Evolutionary conservation across 1,284 basidiomycete species (phyloP), one percentile per base, ranked within the genome.

Genomic region (Exobasidium rhododendri): DNA sequence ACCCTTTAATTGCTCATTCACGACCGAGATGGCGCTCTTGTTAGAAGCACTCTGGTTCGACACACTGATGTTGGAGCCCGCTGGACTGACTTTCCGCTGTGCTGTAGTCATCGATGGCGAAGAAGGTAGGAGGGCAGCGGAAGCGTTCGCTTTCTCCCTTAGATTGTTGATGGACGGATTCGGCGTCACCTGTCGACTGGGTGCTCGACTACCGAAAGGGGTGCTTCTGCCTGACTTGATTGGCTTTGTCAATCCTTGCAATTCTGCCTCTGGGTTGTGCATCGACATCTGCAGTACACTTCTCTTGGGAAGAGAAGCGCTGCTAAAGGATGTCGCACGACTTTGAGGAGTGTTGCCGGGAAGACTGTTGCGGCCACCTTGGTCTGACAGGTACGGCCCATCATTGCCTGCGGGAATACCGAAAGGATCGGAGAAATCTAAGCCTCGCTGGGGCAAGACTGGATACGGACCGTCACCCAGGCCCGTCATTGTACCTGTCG

Each of bases 201-300:
- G 57, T 22, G 65, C 66, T 4, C 69, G 50, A 49, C 69, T 71
- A 4, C 70, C 71, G 35, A 71, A 74, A 0, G 71, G 70, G 26
- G 70, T 72, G n/a, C 53, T 45, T 59, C 64, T 68, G 29, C 35
- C 46, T 10, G 30, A 49, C 44, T 72, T 72, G 14, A 63, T 66
- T 24, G 62, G 62, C 57, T 66, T 68, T 45, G 68, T 74, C 22
- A 74, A 64, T 13, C 71, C 71, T 32, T 74, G 71, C 54, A 68
- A 26, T 45, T 71, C 68, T 54, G 67, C 60, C 31, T 68, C 59
- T 5, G 71, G 71, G 44, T 74, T 69, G 59, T 74, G 66, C 71
- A 74, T 72, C 11, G 64, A 70, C 71, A 74, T 74, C 26, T 65
- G 66, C 29, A 74, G 57, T 2, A 74, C 71, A 6, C 68, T 67